These are phyloP conservation scores for Starmerella etchellsii DNA, from an alignment of 805 yeast species.

Conservation along the genomic window DNA sequence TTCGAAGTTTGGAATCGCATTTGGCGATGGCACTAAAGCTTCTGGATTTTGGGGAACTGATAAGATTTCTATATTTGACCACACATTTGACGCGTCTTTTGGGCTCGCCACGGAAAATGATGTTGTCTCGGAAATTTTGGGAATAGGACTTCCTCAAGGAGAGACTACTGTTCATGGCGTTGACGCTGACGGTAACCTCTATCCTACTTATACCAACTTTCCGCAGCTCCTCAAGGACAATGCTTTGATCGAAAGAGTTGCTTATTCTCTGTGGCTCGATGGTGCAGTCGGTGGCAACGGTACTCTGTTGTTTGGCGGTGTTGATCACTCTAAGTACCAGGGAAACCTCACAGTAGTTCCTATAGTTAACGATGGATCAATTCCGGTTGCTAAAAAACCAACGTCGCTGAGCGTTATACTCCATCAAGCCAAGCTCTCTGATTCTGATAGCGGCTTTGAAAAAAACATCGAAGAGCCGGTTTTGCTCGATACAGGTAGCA, in stretches of 20 bases:
- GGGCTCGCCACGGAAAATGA: conserved; percentile 61
- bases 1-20: conserved; percentile 18
- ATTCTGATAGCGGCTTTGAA: not conserved
- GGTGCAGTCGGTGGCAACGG: conserved; percentile 25
- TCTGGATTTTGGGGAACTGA: conserved; percentile 43
- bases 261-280: conserved; percentile 37
- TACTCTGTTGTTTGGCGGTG: conserved; percentile 32
- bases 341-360: conserved; percentile 29
- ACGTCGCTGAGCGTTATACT: conserved; percentile 13
- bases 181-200: conserved; percentile 4
- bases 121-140: conserved; percentile 42
- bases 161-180: conserved; percentile 22
- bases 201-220: conserved; percentile 22
- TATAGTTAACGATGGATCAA: conserved; percentile 17
- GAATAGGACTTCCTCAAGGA: conserved; percentile 26
- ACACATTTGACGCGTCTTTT: conserved; percentile 29
- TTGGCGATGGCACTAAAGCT: conserved; percentile 30
- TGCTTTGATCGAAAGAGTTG: conserved; percentile 31
- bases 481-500: conserved; percentile 14
- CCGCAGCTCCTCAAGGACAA: conserved; percentile 26
- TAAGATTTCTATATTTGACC: conserved; percentile 36
- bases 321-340: conserved; percentile 31
- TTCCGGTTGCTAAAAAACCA: not conserved
- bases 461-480: conserved; percentile 5
- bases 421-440: conserved; percentile 1